Conservation (phyloP, 1,284 basidiomycete species). For the Trametes sp. region DNA sequence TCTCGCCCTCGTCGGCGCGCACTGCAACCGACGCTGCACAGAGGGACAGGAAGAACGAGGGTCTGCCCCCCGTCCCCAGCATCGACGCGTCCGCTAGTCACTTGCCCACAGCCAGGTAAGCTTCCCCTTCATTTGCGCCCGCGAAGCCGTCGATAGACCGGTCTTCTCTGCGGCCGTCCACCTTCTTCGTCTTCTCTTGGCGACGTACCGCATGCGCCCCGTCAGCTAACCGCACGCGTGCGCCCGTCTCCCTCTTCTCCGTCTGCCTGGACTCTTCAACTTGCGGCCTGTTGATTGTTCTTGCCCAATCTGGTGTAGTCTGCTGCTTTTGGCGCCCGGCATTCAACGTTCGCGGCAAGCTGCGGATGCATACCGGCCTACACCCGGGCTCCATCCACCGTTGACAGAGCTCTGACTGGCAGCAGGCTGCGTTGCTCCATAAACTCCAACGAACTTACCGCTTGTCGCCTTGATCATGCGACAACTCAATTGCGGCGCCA, state of each 20-base stretch:
- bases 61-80: constrained; percentile 22
- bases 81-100: constrained; percentile 9
- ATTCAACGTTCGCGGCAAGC: constrained; percentile 1
- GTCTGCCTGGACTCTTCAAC: constrained; percentile 8
- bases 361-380: neutral
- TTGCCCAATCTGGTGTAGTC: constrained; percentile 17
- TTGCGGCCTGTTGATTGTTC: constrained; percentile 21
- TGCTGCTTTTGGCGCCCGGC: constrained; percentile 2
- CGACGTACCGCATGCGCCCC: constrained; percentile 15
- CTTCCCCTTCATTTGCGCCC: constrained; percentile 13
- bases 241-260: constrained; percentile 12
- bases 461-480: neutral
- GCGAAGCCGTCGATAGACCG: constrained; percentile 18
- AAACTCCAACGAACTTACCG: neutral
- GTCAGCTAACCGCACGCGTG: constrained; percentile 16
- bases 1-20: constrained; percentile 33
- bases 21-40: constrained; percentile 8
- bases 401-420: neutral
- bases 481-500: neutral
- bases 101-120: constrained; percentile 23
- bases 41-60: constrained; percentile 5
- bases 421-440: neutral
- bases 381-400: neutral
- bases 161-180: constrained; percentile 10
- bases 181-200: constrained; percentile 8